A percentile compares a stretch with the other conserved stretches of the same genome.
Evolutionary conservation across 2,329 filamentous ascomycete species (phyloP).

Genomic region (Paecilomyces sp.): DNA sequence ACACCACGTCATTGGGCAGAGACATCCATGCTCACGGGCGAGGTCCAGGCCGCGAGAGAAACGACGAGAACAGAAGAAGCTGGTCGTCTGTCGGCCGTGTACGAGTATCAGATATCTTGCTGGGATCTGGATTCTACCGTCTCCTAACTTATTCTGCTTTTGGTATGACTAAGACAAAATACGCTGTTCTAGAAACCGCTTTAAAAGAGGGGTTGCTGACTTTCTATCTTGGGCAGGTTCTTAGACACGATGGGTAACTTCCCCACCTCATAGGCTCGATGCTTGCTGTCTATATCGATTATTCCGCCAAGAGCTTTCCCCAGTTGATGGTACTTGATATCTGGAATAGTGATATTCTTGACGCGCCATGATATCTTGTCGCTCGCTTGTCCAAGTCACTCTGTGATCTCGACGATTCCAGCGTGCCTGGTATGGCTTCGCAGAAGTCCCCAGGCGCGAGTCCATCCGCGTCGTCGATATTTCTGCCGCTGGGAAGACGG

Average conservation of each 20-base stretch:
- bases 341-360: conserved; percentile 1
- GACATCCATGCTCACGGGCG: conserved; percentile 1
- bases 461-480: conserved; percentile 38
- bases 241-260: neutral
- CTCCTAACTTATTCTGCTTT: neutral
- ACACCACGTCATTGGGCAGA: conserved; percentile 26
- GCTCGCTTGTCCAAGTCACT: conserved; percentile 5
- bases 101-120: neutral
- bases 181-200: neutral
- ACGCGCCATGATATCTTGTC: neutral
- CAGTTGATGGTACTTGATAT: neutral
- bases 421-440: conserved; percentile 22
- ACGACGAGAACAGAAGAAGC: neutral
- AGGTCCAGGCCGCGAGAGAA: conserved; percentile 6
- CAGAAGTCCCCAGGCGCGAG: conserved; percentile 32
- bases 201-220: neutral
- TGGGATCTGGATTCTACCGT: neutral
- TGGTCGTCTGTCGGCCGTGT: neutral
- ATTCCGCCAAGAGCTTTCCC: neutral
- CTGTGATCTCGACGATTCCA: conserved; percentile 1
- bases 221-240: neutral
- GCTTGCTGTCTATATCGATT: neutral
- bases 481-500: conserved; percentile 38
- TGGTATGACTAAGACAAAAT: neutral
- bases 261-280: neutral